Evolutionary conservation across 2,329 filamentous ascomycete genomes (phyloP), one percentile per base, ranked within the genome.

Genomic region (Aspergillus sp.): DNA sequence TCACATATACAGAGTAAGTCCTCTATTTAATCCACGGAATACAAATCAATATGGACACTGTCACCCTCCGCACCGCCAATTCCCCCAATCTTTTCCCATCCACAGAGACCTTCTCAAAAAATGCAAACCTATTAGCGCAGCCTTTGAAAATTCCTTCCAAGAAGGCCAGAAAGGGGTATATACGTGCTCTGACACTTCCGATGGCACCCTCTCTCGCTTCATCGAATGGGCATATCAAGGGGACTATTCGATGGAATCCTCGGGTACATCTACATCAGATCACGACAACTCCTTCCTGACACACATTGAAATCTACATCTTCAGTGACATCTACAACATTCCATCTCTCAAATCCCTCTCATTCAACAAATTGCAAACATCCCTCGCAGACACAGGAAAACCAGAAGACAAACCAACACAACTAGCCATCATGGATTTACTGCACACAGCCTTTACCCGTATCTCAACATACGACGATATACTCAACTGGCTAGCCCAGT

Each of bases 191-290:
- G 40, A 48, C 13, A 43, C 38, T 9, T 35, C 37, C 12, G 46
- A 48, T 27, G 46, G 33, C 26, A 46, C 41, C 26, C 31, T 46
- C 28, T 33, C 38, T 6, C 34, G 44, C 29, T 49, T 44, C 30
- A 44, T 46, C 33, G 37, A 48, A 32, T 48, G 43, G 43, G 36
- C 43, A 27, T 46, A 48, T 37, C 32, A 31, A 27, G 39, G 43
- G 12, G 43, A 43, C 34, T 48, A 48, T 27, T 44, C 43, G n/a
- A 31, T 33, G 27, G 11, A 28, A 38, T 27, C 37, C 35, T n/a
- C 10, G 11, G 11, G 31, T 9, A 27, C 13, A 32, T 26, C 11
- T 8, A 39, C 36, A 33, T 12, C 34, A 27, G 27, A 39, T 19
- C 42, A 42, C 13, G 9, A 35, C n/a, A n/a, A 35, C 33, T n/a